Conservation (phyloP, 2,329 filamentous ascomycete genomes). For the Chaetoscypha palmicola region DNA sequence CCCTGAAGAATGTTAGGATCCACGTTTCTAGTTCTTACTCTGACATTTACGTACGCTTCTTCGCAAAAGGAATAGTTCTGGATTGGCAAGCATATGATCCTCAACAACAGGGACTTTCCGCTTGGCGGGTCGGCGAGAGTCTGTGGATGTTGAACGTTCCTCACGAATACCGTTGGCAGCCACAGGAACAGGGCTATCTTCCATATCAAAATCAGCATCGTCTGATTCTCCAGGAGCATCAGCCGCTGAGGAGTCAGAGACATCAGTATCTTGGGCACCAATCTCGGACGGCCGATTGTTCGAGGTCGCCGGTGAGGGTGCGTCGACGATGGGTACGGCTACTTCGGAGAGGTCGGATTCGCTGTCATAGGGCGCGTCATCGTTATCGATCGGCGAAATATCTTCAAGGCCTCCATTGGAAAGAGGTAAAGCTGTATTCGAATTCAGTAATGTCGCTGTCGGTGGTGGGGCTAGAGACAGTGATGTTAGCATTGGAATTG, state of each 20-base stretch:
- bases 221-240: slow-evolving; percentile 49
- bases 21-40: too few species aligned
- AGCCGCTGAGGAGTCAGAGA: slow-evolving; percentile 26
- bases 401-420: slow-evolving; percentile 59
- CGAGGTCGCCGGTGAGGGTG: slow-evolving; percentile 41
- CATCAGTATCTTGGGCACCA: slow-evolving; percentile 26
- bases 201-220: slow-evolving; percentile 71
- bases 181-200: slow-evolving; percentile 47
- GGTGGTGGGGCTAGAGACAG: slow-evolving; percentile 47
- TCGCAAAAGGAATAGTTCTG: slow-evolving; percentile 87
- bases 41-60: slow-evolving; percentile 82
- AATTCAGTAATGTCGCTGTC: slow-evolving; percentile 54
- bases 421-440: slow-evolving; percentile 55
- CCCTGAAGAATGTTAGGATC: slow-evolving; percentile 35
- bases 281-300: slow-evolving; percentile 32
- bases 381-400: slow-evolving; percentile 34
- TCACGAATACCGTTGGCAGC: slow-evolving; percentile 42
- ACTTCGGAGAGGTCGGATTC: slow-evolving; percentile 74
- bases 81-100: slow-evolving; percentile 82
- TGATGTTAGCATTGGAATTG: slow-evolving; percentile 38
- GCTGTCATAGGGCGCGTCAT: slow-evolving; percentile 47
- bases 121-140: slow-evolving; percentile 63
- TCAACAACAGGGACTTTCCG: slow-evolving; percentile 64
- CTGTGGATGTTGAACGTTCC: slow-evolving; percentile 59
- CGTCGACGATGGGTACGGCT: slow-evolving; percentile 48